Evolutionary conservation across 371 early-diverging fungal species (phyloP).

Genomic region (Mucor ambiguus): DNA sequence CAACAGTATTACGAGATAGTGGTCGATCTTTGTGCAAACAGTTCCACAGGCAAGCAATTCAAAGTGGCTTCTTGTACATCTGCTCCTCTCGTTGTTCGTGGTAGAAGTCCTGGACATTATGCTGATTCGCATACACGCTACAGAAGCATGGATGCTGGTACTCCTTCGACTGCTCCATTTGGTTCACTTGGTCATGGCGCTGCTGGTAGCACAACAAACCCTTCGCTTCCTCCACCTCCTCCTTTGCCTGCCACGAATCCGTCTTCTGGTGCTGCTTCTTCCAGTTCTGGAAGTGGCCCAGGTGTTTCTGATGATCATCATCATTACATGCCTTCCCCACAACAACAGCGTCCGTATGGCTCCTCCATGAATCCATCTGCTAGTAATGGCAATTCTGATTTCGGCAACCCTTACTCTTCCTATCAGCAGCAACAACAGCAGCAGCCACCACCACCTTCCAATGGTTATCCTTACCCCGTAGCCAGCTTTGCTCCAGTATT

Average conservation of each 20-base stretch:
- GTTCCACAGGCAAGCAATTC: conserved; percentile 47
- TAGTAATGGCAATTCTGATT: background rate
- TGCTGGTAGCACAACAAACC: conserved; percentile 16
- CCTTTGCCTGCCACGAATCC: no score
- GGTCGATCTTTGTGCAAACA: conserved; percentile 66
- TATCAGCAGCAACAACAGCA: conserved; percentile 10
- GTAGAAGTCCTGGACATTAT: conserved; percentile 92
- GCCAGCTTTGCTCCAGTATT: conserved; percentile 12
- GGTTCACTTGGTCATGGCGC: conserved; percentile 14
- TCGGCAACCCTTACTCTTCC: conserved; percentile 17
- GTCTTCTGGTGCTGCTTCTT: background rate
- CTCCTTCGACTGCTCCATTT: conserved; percentile 34
- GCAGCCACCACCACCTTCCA: background rate
- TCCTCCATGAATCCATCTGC: background rate
- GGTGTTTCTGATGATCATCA: conserved; percentile 9
- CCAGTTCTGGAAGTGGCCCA: conserved; percentile 6
- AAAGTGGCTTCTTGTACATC: conserved; percentile 72
- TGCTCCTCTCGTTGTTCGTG: conserved; percentile 84
- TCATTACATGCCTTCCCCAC: conserved; percentile 17
- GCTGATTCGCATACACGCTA: conserved; percentile 58
- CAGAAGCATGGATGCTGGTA: conserved; percentile 35
- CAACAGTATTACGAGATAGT: conserved; percentile 86
- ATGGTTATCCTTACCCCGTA: conserved; percentile 19
- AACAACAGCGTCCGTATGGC: conserved; percentile 7
- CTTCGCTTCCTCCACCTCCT: conserved; percentile 7